Evolutionary conservation across 306 rosid genomes (phyloP).

Genomic region (Vachellia pachyceras): DNA sequence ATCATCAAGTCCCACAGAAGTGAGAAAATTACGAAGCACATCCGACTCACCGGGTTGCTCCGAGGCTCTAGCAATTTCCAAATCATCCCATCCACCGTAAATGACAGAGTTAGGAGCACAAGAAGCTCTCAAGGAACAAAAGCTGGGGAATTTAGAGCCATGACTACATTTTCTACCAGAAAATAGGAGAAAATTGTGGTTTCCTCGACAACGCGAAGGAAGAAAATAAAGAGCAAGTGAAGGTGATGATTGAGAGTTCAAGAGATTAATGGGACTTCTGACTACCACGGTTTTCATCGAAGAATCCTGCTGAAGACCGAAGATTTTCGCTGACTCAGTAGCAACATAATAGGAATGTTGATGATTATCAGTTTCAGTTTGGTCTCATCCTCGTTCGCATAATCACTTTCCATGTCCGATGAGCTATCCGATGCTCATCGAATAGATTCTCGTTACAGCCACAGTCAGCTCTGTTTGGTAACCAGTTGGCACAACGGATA

Average conservation of each 20-base stretch:
- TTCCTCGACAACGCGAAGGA: constrained; percentile 42
- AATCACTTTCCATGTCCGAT: no score
- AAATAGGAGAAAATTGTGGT: constrained; percentile 34
- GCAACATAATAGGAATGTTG: not conserved
- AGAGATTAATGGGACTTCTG: constrained; percentile 33
- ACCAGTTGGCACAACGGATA: no score
- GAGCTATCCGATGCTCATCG: no score
- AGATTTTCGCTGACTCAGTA: not conserved
- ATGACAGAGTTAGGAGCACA: constrained; percentile 46
- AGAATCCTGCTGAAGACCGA: not conserved
- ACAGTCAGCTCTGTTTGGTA: no score
- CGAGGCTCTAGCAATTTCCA: constrained; percentile 38
- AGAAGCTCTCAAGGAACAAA: constrained; percentile 48
- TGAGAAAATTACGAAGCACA: constrained; percentile 62
- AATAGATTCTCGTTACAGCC: no score
- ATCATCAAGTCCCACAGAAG: constrained; percentile 72
- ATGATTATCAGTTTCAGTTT: not conserved
- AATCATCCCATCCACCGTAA: constrained; percentile 92
- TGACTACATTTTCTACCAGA: constrained; percentile 44
- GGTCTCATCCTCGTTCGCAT: not conserved
- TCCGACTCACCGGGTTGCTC: constrained; percentile 60
- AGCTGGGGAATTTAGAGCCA: constrained; percentile 28
- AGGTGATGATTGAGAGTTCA: constrained; percentile 40
- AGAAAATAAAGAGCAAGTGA: constrained; percentile 39
- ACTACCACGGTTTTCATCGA: constrained; percentile 60